These are phyloP conservation scores for Beauveria brongniartii DNA, from an alignment of 2,329 filamentous ascomycete species.

Conservation along the genomic window DNA sequence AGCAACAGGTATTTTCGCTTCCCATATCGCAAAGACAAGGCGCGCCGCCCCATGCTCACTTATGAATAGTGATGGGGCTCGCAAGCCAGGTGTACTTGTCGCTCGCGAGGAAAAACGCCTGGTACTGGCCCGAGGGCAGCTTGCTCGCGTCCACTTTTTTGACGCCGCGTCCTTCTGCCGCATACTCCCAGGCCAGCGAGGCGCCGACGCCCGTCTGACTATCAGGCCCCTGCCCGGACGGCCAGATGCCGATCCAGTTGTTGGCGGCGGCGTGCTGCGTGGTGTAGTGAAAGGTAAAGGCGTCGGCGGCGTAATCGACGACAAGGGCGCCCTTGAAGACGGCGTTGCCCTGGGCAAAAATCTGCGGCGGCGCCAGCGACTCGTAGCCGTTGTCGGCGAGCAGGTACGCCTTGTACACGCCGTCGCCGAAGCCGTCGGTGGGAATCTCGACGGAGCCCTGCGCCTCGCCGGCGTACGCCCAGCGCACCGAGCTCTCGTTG, in stretches of 20 bases:
- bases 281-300: conserved; percentile 3
- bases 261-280: neutral
- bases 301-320: neutral
- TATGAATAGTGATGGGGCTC: neutral
- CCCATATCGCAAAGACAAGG: too few relatives aligned
- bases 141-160: neutral
- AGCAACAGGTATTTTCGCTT: neutral
- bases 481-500: neutral
- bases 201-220: neutral
- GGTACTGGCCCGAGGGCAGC: conserved; percentile 4
- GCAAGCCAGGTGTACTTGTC: conserved; percentile 3
- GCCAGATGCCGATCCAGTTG: conserved; percentile 10
- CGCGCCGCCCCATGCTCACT: neutral
- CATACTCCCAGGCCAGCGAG: conserved; percentile 6
- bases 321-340: neutral
- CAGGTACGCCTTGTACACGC: conserved; percentile 9
- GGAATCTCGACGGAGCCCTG: neutral
- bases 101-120: conserved; percentile 4
- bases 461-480: conserved; percentile 1
- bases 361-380: neutral
- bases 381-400: conserved; percentile 2
- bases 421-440: conserved; percentile 4
- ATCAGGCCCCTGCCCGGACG: neutral
- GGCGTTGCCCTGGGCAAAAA: conserved; percentile 6
- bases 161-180: neutral